Conservation (phyloP, 2,329 filamentous ascomycete genomes). For the Trichoderma lentiforme region DNA sequence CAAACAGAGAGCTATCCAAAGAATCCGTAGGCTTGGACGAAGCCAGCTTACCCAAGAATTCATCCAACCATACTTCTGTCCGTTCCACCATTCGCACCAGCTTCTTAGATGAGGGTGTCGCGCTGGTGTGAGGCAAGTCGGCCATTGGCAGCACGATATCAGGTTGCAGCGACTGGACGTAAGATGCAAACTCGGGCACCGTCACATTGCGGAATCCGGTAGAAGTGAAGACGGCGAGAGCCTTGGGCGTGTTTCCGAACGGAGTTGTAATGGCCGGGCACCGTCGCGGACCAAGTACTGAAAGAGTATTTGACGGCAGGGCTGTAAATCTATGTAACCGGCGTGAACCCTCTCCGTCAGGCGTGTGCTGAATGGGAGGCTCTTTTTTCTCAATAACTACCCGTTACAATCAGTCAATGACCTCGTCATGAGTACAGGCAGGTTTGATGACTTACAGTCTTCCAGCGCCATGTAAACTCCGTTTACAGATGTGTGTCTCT, state of each 20-base stretch:
- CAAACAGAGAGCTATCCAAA: slow-evolving; percentile 48
- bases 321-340: slow-evolving; percentile 75
- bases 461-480: slow-evolving; percentile 82
- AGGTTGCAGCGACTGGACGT: slow-evolving; percentile 63
- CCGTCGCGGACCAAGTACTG: slow-evolving; percentile 74
- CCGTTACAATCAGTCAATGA: background rate
- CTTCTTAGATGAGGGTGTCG: slow-evolving; percentile 63
- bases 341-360: slow-evolving; percentile 40
- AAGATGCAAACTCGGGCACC: slow-evolving; percentile 64
- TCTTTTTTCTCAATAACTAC: slow-evolving; percentile 54
- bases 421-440: background rate
- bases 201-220: slow-evolving; percentile 76
- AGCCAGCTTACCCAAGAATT: slow-evolving; percentile 51
- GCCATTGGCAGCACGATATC: slow-evolving; percentile 78
- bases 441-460: slow-evolving; percentile 67
- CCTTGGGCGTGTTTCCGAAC: slow-evolving; percentile 65
- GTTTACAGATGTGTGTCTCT: slow-evolving; percentile 59
- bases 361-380: slow-evolving; percentile 48
- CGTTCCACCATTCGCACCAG: slow-evolving; percentile 80
- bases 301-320: slow-evolving; percentile 60
- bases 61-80: slow-evolving; percentile 76
- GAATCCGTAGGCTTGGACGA: slow-evolving; percentile 27
- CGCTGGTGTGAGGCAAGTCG: slow-evolving; percentile 58
- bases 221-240: slow-evolving; percentile 77
- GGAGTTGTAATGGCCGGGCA: slow-evolving; percentile 72